Evolutionary conservation across 352 stramenopile genomes (phyloP), one percentile per base, ranked within the genome.

Genomic region (Discostella stelligera): DNA sequence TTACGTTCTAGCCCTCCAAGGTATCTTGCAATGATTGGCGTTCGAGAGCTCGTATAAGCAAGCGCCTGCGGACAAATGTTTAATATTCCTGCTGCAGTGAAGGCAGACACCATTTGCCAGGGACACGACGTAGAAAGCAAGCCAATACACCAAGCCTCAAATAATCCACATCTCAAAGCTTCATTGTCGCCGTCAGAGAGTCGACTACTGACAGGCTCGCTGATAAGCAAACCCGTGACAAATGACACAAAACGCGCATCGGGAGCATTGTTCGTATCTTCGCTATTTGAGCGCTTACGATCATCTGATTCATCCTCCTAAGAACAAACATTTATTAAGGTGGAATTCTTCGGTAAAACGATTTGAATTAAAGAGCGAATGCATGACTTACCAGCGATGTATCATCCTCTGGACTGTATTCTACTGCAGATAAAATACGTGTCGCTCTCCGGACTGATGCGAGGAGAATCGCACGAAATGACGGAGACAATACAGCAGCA

Each of bases 141-240:
- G 16, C 89, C 89, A 56, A 94, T 49, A 73, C 82, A 90, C 89
- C 89, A 94, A 23, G 72, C 89, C 75, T 91, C 83, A 73, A 92
- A 89, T 21, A 94, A 72, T 23, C 58, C 70, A n/a, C 25, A 81
- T 50, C 49, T 74, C 3, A 86, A 6, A 23, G 64, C 46, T 44
- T 72, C 30, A 65, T 82, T 76, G 25, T 84, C 71, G 21, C 32
- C 39, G 44, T 77, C 59, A 27, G 72, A 72, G 55, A 84, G 66
- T 32, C 66, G 11, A 18, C 65, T 20, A 23, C 54, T 76, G 14
- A 88, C 80, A 67, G 71, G 67, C 48, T 81, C 67, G 64, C 80
- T 91, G 18, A 94, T 37, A 3, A 94, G 63, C n/a, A 92, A 16
- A 2, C 89, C 89, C 7, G 86, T 91, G 50, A 94, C 55, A 63